These are phyloP conservation scores for Suillus luteus DNA, from an alignment of 768 basidiomycete species.

Conservation along the genomic window DNA sequence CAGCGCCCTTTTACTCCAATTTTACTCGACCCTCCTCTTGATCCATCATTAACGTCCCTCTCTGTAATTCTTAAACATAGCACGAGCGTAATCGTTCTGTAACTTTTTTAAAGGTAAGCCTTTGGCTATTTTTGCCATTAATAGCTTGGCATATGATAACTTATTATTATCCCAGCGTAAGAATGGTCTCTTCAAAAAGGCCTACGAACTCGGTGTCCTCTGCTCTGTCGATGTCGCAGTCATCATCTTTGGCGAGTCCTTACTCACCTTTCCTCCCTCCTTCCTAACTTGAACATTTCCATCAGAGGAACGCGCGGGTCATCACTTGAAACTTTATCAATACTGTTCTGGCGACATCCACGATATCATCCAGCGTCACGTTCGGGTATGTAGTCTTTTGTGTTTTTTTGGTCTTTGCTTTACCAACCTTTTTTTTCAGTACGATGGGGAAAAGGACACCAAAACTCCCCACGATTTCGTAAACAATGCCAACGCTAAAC, in stretches of 20 bases:
- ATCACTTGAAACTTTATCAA: slow-evolving; percentile 80
- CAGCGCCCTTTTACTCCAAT: slow-evolving; percentile 28
- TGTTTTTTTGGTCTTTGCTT: not conserved
- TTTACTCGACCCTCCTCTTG: slow-evolving; percentile 27
- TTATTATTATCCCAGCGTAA: slow-evolving; percentile 61
- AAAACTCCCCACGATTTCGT: slow-evolving; percentile 52
- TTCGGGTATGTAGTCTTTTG: slow-evolving; percentile 42
- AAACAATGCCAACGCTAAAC: slow-evolving; percentile 34
- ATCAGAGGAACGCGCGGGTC: slow-evolving; percentile 76
- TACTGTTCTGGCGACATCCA: slow-evolving; percentile 76
- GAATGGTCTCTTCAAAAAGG: slow-evolving; percentile 90
- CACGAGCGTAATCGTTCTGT: slow-evolving; percentile 91
- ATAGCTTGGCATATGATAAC: slow-evolving; percentile 40
- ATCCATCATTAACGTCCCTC: slow-evolving; percentile 34
- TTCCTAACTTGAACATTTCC: slow-evolving; percentile 35
- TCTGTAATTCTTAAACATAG: slow-evolving; percentile 55
- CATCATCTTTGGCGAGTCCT: slow-evolving; percentile 74
- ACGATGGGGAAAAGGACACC: slow-evolving; percentile 53
- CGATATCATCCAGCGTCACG: slow-evolving; percentile 68
- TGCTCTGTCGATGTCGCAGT: slow-evolving; percentile 89
- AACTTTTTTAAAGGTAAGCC: slow-evolving; percentile 82
- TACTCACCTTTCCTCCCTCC: slow-evolving; percentile 11
- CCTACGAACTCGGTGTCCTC: slow-evolving; percentile 87
- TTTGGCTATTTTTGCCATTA: slow-evolving; percentile 63
- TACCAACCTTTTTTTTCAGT: slow-evolving; percentile 32